Conservation (phyloP, 1,139 yeast genomes). For the Nakaseomyces sp. region DNA sequence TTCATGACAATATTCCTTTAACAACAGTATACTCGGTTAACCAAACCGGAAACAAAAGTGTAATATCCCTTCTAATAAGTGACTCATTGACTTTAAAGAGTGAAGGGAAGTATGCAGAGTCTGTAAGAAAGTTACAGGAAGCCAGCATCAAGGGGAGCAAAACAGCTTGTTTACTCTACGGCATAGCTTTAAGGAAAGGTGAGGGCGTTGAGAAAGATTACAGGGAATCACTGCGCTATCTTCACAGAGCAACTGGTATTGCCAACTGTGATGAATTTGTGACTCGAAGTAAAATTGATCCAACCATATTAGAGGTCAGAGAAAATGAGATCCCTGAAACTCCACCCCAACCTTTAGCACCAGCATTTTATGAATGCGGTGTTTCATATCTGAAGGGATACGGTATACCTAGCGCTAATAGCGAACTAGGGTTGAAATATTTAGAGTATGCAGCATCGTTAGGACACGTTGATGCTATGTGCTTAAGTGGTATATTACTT, state of each 20-base stretch:
- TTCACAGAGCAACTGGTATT: conserved; percentile 41
- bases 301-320: conserved; percentile 24
- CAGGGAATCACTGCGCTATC: conserved; percentile 51
- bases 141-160: conserved; percentile 39
- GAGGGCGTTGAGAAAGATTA: conserved; percentile 61
- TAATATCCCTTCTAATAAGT: conserved; percentile 1
- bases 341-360: conserved; percentile 30
- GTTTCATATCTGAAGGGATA: conserved; percentile 50
- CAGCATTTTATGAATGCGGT: conserved; percentile 54
- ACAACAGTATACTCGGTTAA: background rate
- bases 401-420: conserved; percentile 48
- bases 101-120: conserved; percentile 56
- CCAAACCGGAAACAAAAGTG: background rate
- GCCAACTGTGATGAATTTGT: conserved; percentile 25
- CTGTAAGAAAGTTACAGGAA: conserved; percentile 54
- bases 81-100: conserved; percentile 47
- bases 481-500: conserved; percentile 66
- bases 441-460: conserved; percentile 59
- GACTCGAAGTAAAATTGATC: conserved; percentile 28
- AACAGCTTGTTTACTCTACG: conserved; percentile 66
- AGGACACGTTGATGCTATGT: conserved; percentile 65
- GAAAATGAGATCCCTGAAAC: conserved; percentile 19
- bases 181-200: conserved; percentile 60
- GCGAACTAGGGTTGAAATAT: conserved; percentile 48
- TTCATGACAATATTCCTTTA: conserved; percentile 1